Conservation (phyloP, 2,329 filamentous ascomycete species). For the Didymosphaeria variabile region DNA sequence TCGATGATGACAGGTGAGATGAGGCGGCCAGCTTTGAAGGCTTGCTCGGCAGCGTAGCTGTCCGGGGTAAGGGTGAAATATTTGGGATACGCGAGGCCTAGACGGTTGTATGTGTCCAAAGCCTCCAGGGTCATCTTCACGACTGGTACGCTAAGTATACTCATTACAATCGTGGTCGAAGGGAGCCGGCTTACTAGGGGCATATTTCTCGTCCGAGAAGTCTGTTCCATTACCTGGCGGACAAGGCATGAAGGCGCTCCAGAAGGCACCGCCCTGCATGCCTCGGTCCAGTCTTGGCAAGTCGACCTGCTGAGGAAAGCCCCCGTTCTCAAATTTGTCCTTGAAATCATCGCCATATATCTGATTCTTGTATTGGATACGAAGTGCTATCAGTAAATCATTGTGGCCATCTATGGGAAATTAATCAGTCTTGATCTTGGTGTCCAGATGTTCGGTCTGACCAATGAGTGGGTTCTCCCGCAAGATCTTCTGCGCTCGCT, state of each 20-base stretch:
- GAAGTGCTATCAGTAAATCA: slow-evolving; percentile 81
- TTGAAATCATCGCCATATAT: slow-evolving; percentile 80
- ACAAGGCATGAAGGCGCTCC: slow-evolving; percentile 86
- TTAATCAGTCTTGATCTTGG: slow-evolving; percentile 26
- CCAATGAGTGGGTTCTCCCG: slow-evolving; percentile 53
- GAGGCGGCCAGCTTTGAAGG: slow-evolving; percentile 52
- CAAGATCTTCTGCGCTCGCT: slow-evolving; percentile 47
- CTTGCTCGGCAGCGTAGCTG: slow-evolving; percentile 67
- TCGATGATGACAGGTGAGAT: slow-evolving; percentile 50
- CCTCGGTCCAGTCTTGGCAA: slow-evolving; percentile 77
- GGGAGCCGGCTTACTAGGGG: slow-evolving; percentile 62
- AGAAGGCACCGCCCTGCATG: slow-evolving; percentile 85
- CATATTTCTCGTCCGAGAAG: slow-evolving; percentile 78
- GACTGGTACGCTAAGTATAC: slow-evolving; percentile 49
- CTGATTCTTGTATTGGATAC: slow-evolving; percentile 73
- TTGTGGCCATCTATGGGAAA: slow-evolving; percentile 79
- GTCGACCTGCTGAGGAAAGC: slow-evolving; percentile 77
- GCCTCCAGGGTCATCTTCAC: slow-evolving; percentile 76
- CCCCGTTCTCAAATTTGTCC: slow-evolving; percentile 76
- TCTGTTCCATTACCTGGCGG: slow-evolving; percentile 71
- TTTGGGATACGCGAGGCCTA: slow-evolving; percentile 70
- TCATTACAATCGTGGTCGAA: background rate
- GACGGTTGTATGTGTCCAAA: slow-evolving; percentile 75
- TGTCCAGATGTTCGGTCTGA: slow-evolving; percentile 25
- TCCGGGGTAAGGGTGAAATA: slow-evolving; percentile 73